A percentile compares a stretch with the other conserved stretches of the same genome.
Evolutionary conservation across 768 basidiomycete genomes (phyloP).

Genomic region (Lactarius hengduanensis): DNA sequence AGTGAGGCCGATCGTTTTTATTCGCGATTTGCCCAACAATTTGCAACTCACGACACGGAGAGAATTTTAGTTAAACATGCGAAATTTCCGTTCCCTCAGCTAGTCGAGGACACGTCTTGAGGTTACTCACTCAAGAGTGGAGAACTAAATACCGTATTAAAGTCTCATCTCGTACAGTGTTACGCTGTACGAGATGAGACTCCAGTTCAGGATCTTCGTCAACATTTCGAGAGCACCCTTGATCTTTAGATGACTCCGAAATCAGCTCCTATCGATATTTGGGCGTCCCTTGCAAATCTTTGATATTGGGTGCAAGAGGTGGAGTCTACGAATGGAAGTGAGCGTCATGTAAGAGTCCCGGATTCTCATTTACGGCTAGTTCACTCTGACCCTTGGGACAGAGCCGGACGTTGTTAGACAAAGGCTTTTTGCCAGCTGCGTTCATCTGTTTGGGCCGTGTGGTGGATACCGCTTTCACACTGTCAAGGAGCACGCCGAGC

Average conservation of each 20-base stretch:
- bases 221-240: not conserved
- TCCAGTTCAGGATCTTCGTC: not conserved
- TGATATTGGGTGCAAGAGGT: not conserved
- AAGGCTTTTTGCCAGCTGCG: not conserved
- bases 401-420: not conserved
- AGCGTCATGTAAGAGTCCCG: not conserved
- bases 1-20: too few relatives aligned
- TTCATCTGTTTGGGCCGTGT: not conserved
- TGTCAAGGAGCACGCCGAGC: not conserved
- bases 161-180: too few relatives aligned
- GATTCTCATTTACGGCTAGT: not conserved
- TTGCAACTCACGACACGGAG: not conserved
- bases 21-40: too few relatives aligned
- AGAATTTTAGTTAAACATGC: conserved; percentile 3
- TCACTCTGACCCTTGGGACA: not conserved
- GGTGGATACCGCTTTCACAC: not conserved
- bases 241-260: not conserved
- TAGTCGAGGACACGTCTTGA: not conserved
- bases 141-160: not conserved
- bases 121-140: not conserved
- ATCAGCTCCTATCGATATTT: not conserved
- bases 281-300: not conserved
- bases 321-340: not conserved
- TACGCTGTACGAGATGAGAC: not conserved
- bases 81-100: too few relatives aligned